A percentile compares a stretch with the other conserved stretches of the same genome.
Evolutionary conservation across 495 filamentous ascomycete genomes (phyloP).

Genomic region (Podospora pseudopauciseta): DNA sequence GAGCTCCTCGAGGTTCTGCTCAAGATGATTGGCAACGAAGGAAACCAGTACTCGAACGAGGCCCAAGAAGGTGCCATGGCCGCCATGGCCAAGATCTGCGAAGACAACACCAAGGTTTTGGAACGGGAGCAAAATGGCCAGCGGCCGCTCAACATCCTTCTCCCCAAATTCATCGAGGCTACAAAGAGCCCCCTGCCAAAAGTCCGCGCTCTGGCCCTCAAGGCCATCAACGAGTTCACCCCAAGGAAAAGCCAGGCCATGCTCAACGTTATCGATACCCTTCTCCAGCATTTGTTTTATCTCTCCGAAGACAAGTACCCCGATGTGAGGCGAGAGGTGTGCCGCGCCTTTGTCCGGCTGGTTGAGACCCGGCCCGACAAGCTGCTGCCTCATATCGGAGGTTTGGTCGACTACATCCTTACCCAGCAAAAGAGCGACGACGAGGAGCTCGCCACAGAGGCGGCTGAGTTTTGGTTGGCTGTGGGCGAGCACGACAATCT

Average conservation of each 20-base stretch:
- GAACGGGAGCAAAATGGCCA: slow-evolving; percentile 83
- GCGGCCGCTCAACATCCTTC: slow-evolving; percentile 79
- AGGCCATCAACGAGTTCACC: slow-evolving; percentile 86
- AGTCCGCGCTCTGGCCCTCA: slow-evolving; percentile 73
- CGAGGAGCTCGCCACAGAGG: slow-evolving; percentile 87
- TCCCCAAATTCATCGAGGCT: slow-evolving; percentile 87
- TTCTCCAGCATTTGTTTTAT: slow-evolving; percentile 77
- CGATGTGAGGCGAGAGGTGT: slow-evolving; percentile 86
- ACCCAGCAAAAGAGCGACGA: slow-evolving; percentile 85
- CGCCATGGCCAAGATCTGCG: slow-evolving; percentile 89
- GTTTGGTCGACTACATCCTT: slow-evolving; percentile 89
- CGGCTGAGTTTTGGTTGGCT: slow-evolving; percentile 95
- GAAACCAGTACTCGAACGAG: slow-evolving; percentile 59
- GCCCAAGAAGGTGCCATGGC: slow-evolving; percentile 92
- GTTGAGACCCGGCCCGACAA: slow-evolving; percentile 89
- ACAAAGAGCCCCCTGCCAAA: slow-evolving; percentile 68
- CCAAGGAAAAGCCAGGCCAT: slow-evolving; percentile 74
- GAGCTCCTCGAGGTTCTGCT: slow-evolving; percentile 81
- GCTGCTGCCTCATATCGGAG: slow-evolving; percentile 81
- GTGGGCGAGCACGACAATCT: slow-evolving; percentile 82
- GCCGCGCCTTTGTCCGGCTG: slow-evolving; percentile 85
- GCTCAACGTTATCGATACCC: slow-evolving; percentile 68
- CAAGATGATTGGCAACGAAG: slow-evolving; percentile 66
- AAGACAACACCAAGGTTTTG: slow-evolving; percentile 85
- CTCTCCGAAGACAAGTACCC: slow-evolving; percentile 69